A percentile compares a stretch with the other conserved stretches of the same genome.
These are phyloP conservation scores for Boeremia exigua DNA, from an alignment of 2,329 filamentous ascomycete species.

Conservation along the genomic window DNA sequence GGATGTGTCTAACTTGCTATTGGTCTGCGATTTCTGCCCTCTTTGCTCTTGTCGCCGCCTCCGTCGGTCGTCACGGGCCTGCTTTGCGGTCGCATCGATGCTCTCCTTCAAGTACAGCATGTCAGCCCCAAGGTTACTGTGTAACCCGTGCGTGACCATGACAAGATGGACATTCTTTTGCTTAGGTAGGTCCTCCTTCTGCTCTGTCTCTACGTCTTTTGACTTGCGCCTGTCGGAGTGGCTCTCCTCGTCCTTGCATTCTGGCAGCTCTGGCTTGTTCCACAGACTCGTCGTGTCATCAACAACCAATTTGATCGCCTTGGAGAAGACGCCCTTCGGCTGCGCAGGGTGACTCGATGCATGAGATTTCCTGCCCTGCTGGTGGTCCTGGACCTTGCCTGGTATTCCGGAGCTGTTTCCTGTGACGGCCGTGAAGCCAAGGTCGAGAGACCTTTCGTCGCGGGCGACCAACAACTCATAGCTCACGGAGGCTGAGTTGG, in stretches of 20 bases:
- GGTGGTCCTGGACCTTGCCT: conserved; percentile 77
- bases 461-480: conserved; percentile 87
- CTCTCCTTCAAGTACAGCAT: conserved; percentile 98
- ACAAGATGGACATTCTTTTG: conserved; percentile 88
- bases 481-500: conserved; percentile 81
- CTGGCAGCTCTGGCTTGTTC: conserved; percentile 87
- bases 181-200: conserved; percentile 52
- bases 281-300: conserved; percentile 90
- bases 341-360: conserved; percentile 64
- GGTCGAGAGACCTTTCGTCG: conserved; percentile 80
- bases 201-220: conserved; percentile 30
- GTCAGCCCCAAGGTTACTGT: conserved; percentile 93
- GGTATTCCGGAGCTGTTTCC: conserved; percentile 56
- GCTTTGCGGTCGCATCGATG: conserved; percentile 81
- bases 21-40: conserved; percentile 3
- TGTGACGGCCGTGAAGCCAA: conserved; percentile 66
- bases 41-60: conserved; percentile 56
- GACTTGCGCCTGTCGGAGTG: conserved; percentile 31
- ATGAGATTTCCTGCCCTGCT: conserved; percentile 63
- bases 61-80: conserved; percentile 74
- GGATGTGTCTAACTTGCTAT: conserved; percentile 32
- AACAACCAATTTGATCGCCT: conserved; percentile 76
- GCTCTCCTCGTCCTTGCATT: conserved; percentile 56
- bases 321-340: conserved; percentile 80
- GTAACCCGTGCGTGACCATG: conserved; percentile 88